Percentiles rank a stretch among this genome's conserved stretches.
Evolutionary conservation across 371 early-diverging fungal species (phyloP).

Genomic region (Mortierella sp.): DNA sequence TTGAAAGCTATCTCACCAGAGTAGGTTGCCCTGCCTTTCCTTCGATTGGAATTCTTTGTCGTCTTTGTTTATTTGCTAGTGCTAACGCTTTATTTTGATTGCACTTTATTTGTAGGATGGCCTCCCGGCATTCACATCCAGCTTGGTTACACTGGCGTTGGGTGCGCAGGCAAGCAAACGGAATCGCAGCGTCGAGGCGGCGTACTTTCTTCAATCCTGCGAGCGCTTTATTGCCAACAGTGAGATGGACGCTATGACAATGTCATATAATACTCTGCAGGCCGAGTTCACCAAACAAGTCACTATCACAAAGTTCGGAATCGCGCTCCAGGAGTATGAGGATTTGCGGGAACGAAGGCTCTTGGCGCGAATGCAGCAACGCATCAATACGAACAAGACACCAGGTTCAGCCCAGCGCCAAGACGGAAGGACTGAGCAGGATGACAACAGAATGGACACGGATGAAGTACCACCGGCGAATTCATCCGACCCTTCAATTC

Average conservation of each 20-base stretch:
- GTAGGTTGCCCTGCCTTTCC: slow-evolving; percentile 15
- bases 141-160: slow-evolving; percentile 26
- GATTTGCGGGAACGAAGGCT: neutral
- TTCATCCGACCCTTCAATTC: neutral
- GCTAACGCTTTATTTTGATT: neutral
- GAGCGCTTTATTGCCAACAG: slow-evolving; percentile 11
- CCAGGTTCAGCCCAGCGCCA: neutral
- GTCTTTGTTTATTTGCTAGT: neutral
- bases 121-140: slow-evolving; percentile 27
- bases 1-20: slow-evolving; percentile 19
- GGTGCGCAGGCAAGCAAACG: slow-evolving; percentile 25
- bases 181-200: slow-evolving; percentile 13
- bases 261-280: neutral
- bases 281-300: neutral
- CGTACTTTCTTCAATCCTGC: slow-evolving; percentile 17
- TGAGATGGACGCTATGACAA: neutral
- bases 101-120: slow-evolving; percentile 7
- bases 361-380: neutral
- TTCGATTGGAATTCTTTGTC: too few relatives aligned
- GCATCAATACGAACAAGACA: neutral
- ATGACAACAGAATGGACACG: neutral
- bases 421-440: neutral
- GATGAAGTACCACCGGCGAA: neutral
- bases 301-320: neutral
- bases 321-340: neutral